Evolutionary conservation across 2,329 filamentous ascomycete species (phyloP).

Genomic region (Diplodia scrobiculata): DNA sequence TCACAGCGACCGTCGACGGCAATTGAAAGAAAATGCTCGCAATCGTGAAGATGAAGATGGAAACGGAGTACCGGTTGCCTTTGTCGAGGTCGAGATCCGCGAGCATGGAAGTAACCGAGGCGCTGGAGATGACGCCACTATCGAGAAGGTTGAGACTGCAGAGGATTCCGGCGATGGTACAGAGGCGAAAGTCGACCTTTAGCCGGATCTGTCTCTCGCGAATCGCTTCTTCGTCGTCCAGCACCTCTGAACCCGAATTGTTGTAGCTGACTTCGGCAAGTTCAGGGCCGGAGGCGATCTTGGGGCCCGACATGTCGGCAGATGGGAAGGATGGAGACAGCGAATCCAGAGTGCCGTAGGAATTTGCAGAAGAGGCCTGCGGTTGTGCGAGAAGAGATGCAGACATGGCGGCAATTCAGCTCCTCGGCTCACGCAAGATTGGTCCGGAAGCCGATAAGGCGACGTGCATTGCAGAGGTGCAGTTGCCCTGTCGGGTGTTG

Average conservation of each 20-base stretch:
- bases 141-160: slow-evolving; percentile 71
- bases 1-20: slow-evolving; percentile 67
- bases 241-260: not conserved
- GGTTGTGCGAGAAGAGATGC: slow-evolving; percentile 1
- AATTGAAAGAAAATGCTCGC: slow-evolving; percentile 68
- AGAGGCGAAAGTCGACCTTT: slow-evolving; percentile 69
- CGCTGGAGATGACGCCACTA: slow-evolving; percentile 68
- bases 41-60: slow-evolving; percentile 74
- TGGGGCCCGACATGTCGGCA: not conserved
- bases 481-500: not conserved
- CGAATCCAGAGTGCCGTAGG: slow-evolving; percentile 17
- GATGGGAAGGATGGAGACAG: not conserved
- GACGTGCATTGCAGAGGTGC: slow-evolving; percentile 9
- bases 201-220: slow-evolving; percentile 56
- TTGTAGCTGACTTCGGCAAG: not conserved
- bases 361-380: not conserved
- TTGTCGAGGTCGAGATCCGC: slow-evolving; percentile 62
- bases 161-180: slow-evolving; percentile 70
- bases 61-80: slow-evolving; percentile 67
- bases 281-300: not conserved
- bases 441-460: slow-evolving; percentile 1
- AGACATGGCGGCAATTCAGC: slow-evolving; percentile 4
- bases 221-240: slow-evolving; percentile 26
- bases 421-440: not conserved
- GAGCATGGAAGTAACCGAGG: slow-evolving; percentile 69